A percentile compares a stretch with the other conserved stretches of the same genome.
Conservation (phyloP, 2,329 filamentous ascomycete genomes). For the Fonsecaea multimorphosa region DNA sequence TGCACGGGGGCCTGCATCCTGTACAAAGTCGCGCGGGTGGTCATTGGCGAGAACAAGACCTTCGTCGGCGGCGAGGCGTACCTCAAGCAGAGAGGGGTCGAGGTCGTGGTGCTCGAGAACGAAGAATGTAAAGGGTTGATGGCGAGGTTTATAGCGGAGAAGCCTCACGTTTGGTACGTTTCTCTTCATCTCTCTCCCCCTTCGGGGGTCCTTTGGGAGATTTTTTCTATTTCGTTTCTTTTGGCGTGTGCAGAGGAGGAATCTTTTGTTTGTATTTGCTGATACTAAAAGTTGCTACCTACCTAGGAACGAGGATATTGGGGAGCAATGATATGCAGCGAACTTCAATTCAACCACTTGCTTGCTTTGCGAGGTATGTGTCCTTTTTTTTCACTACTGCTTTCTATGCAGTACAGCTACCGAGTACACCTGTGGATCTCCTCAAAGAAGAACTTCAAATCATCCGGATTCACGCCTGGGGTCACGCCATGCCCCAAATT, state of each 20-base stretch:
- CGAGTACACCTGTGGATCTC: slow-evolving; percentile 83
- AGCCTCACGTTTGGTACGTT: slow-evolving; percentile 72
- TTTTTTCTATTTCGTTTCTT: slow-evolving; percentile 10
- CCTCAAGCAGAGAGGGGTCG: slow-evolving; percentile 69
- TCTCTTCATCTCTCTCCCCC: slow-evolving; percentile 17
- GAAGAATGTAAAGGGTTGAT: slow-evolving; percentile 71
- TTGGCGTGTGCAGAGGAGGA: not conserved
- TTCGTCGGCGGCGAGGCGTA: slow-evolving; percentile 77
- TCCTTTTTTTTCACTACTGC: slow-evolving; percentile 4
- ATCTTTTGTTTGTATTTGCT: slow-evolving; percentile 12
- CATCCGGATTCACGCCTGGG: slow-evolving; percentile 89
- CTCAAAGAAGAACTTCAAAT: slow-evolving; percentile 90
- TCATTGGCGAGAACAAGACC: slow-evolving; percentile 78
- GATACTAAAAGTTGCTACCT: slow-evolving; percentile 11
- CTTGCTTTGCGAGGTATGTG: not conserved
- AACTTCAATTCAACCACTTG: not conserved
- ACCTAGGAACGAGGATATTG: slow-evolving; percentile 65
- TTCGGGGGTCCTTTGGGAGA: too few species aligned
- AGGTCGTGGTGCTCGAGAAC: slow-evolving; percentile 73
- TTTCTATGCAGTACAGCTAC: slow-evolving; percentile 45
- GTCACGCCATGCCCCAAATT: slow-evolving; percentile 98
- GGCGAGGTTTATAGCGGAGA: slow-evolving; percentile 73
- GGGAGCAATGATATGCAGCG: slow-evolving; percentile 37
- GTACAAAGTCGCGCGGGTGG: slow-evolving; percentile 75
- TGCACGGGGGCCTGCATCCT: slow-evolving; percentile 78